Percentiles rank a stretch among this genome's conserved stretches.
Conservation (phyloP, 2,329 filamentous ascomycete genomes). For the Exophiala dermatitidis region DNA sequence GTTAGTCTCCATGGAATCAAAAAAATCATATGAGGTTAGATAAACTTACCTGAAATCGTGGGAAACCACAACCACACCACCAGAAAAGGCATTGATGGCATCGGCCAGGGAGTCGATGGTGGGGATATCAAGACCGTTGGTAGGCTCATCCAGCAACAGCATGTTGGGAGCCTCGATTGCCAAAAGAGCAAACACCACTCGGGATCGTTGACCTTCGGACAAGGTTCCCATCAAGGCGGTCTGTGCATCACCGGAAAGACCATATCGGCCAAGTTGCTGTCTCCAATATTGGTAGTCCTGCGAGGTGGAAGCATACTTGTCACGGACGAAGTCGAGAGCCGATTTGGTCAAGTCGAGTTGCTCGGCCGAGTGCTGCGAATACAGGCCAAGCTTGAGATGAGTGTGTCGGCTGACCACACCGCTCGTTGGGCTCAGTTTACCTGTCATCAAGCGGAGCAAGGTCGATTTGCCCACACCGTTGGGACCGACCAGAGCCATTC, state of each 20-base stretch:
- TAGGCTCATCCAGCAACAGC: constrained; percentile 95
- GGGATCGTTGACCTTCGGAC: constrained; percentile 94
- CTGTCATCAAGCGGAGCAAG: constrained; percentile 90
- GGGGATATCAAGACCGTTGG: constrained; percentile 97
- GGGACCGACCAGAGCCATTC: constrained; percentile 91
- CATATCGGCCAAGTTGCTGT: constrained; percentile 92
- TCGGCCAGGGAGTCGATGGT: constrained; percentile 97
- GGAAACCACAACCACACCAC: constrained; percentile 94
- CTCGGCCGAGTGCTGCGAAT: constrained; percentile 97
- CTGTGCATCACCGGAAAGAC: constrained; percentile 85
- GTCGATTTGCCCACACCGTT: constrained; percentile 99
- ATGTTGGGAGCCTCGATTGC: constrained; percentile 97
- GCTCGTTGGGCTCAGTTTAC: constrained; percentile 74
- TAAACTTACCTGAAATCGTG: constrained; percentile 89
- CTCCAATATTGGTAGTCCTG: constrained; percentile 99
- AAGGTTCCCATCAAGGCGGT: constrained; percentile 96
- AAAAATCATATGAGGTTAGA: not conserved
- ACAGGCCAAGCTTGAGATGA: constrained; percentile 95
- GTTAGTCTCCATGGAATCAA: constrained; percentile 12
- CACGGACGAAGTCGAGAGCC: constrained; percentile 91
- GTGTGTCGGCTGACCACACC: constrained; percentile 86
- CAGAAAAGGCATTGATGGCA: constrained; percentile 91
- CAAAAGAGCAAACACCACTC: constrained; percentile 94
- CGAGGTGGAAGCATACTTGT: constrained; percentile 81
- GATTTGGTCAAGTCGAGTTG: constrained; percentile 98